Conservation (phyloP, 2,329 filamentous ascomycete genomes). For the Monosporascus sp. region DNA sequence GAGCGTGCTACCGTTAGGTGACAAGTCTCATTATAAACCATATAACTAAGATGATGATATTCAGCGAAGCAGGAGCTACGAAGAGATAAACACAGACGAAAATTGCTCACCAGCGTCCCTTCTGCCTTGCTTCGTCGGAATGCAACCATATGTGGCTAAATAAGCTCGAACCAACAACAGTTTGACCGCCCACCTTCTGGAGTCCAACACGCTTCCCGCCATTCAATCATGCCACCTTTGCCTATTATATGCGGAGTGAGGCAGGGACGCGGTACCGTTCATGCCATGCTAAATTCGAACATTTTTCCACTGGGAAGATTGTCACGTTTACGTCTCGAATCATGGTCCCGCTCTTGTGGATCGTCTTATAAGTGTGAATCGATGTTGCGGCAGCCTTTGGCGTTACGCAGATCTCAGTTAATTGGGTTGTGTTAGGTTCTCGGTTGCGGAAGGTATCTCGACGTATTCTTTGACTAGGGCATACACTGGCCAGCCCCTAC, state of each 20-base stretch:
- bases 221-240: neutral
- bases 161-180: too few relatives aligned
- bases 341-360: neutral
- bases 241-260: neutral
- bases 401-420: neutral
- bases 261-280: slow-evolving; percentile 4
- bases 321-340: neutral
- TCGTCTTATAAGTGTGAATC: neutral
- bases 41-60: too few relatives aligned
- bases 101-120: neutral
- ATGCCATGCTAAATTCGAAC: slow-evolving; percentile 5
- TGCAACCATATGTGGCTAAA: too few relatives aligned
- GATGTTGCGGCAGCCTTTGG: neutral
- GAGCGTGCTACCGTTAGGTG: too few relatives aligned
- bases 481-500: neutral
- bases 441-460: neutral
- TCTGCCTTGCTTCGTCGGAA: too few relatives aligned
- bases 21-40: too few relatives aligned
- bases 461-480: slow-evolving; percentile 3
- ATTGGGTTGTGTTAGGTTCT: neutral
- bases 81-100: too few relatives aligned
- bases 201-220: too few relatives aligned
- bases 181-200: too few relatives aligned
- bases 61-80: too few relatives aligned
- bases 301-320: slow-evolving; percentile 2